Percentiles rank a stretch among this genome's conserved stretches.
These are phyloP conservation scores for Novymonas esmeraldas DNA, from an alignment of 208 protist genomes.

Conservation along the genomic window DNA sequence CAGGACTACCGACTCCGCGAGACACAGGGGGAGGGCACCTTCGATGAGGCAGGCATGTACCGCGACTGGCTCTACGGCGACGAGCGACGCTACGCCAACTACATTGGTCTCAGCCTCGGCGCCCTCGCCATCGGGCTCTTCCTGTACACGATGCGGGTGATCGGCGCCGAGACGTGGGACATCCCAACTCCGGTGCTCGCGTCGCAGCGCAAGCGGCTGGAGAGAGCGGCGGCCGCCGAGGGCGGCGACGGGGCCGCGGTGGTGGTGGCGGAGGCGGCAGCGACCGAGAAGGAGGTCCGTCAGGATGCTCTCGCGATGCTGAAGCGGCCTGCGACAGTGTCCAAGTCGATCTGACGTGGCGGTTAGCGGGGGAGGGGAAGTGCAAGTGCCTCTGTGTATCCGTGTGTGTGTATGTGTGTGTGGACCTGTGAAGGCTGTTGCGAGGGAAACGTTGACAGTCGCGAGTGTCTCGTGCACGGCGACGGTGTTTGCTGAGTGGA, in stretches of 20 bases:
- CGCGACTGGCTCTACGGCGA: slow-evolving; percentile 91
- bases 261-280: slow-evolving; percentile 4
- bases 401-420: not conserved
- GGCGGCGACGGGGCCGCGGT: slow-evolving; percentile 12
- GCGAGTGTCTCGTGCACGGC: no score
- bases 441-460: no score
- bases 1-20: slow-evolving; percentile 85
- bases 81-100: slow-evolving; percentile 88
- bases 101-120: slow-evolving; percentile 65
- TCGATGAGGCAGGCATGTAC: slow-evolving; percentile 89
- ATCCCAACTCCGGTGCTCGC: slow-evolving; percentile 82
- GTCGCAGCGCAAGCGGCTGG: slow-evolving; percentile 67
- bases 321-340: slow-evolving; percentile 68
- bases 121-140: slow-evolving; percentile 67
- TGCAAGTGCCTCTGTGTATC: not conserved
- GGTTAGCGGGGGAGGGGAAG: no score
- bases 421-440: not conserved
- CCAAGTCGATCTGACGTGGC: slow-evolving; percentile 31
- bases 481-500: no score
- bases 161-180: slow-evolving; percentile 86
- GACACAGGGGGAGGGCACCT: slow-evolving; percentile 82
- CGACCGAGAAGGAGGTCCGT: slow-evolving; percentile 29
- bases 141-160: slow-evolving; percentile 84
- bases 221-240: slow-evolving; percentile 9
- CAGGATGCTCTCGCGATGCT: slow-evolving; percentile 81